Evolutionary conservation across 139 green algal species (phyloP).

Genomic region (Chlamydomonas applanata): DNA sequence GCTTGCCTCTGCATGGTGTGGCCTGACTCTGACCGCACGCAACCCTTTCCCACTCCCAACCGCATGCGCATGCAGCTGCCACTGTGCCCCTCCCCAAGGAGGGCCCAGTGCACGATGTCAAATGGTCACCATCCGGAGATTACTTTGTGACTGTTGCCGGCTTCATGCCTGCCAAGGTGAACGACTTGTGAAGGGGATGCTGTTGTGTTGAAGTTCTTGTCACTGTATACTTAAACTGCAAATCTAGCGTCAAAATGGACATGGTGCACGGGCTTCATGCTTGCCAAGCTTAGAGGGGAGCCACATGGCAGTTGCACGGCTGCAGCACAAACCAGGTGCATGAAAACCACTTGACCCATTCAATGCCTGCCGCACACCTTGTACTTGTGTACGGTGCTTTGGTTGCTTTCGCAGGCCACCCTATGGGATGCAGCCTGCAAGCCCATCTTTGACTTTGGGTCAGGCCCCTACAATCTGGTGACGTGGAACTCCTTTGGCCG

Average conservation of each 20-base stretch:
- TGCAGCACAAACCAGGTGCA: too few species aligned
- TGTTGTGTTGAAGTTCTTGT: too few species aligned
- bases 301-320: too few species aligned
- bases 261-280: too few species aligned
- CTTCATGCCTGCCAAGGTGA: conserved; percentile 84
- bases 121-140: conserved; percentile 86
- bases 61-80: conserved; percentile 13
- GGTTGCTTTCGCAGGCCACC: conserved; percentile 75
- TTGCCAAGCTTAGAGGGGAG: too few species aligned
- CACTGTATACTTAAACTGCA: too few species aligned
- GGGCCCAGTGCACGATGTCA: conserved; percentile 90
- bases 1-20: too few species aligned
- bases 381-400: conserved; percentile 5
- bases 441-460: conserved; percentile 81
- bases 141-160: conserved; percentile 82
- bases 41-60: too few species aligned
- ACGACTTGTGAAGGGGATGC: too few species aligned
- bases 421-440: conserved; percentile 85
- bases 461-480: conserved; percentile 79
- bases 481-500: conserved; percentile 85
- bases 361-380: conserved; percentile 1
- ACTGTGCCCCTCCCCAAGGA: conserved; percentile 84
- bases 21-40: too few species aligned
- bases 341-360: too few species aligned
- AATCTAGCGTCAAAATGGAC: too few species aligned